Evolutionary conservation across 768 basidiomycete species (phyloP).

Genomic region (Lentinula lateritia): DNA sequence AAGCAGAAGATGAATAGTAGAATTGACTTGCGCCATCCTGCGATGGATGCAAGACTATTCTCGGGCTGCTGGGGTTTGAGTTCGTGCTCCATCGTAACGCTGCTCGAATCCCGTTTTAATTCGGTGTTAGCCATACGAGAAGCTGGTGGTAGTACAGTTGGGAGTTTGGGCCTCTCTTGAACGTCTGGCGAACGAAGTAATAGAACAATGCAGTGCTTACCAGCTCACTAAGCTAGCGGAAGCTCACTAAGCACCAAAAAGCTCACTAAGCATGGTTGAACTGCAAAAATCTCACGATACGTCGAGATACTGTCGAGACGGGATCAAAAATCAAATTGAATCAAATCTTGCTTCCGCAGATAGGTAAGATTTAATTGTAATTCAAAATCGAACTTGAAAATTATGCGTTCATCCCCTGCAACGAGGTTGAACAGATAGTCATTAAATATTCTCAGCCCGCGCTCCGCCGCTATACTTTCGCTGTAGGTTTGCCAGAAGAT

Average conservation of each 20-base stretch:
- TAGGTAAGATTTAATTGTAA: no score
- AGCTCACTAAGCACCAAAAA: background rate
- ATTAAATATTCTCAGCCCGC: no score
- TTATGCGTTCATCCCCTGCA: no score
- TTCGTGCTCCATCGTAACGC: background rate
- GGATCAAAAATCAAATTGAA: background rate
- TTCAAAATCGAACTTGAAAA: no score
- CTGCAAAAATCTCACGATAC: background rate
- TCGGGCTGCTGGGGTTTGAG: background rate
- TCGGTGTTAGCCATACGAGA: background rate
- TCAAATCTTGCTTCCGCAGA: background rate
- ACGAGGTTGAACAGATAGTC: no score
- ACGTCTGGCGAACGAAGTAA: background rate
- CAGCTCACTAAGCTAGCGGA: background rate
- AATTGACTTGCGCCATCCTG: conserved; percentile 18
- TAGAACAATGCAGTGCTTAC: background rate
- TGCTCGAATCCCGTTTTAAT: background rate
- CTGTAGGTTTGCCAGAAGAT: no score
- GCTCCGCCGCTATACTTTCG: no score
- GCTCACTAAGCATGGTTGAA: background rate
- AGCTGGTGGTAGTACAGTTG: background rate
- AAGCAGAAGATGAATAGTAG: conserved; percentile 33
- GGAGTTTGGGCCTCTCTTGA: background rate
- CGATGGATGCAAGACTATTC: conserved; percentile 11
- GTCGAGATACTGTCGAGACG: background rate